Evolutionary conservation across 495 filamentous ascomycete genomes (phyloP).

Genomic region (Elasticomyces elasticus): DNA sequence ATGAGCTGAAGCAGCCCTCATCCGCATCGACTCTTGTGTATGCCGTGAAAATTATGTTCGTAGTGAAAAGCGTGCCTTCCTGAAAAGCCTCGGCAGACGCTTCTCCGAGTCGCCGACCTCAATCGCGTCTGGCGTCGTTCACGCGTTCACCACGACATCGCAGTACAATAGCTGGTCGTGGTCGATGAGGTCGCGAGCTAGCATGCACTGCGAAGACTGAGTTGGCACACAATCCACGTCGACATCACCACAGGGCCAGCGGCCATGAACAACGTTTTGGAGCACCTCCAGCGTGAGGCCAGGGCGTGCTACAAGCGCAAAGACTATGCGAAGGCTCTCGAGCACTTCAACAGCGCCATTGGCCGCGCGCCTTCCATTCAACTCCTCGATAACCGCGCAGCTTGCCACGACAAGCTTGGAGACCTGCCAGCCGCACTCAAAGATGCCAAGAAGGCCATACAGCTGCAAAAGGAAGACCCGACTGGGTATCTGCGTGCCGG

Average conservation of each 20-base stretch:
- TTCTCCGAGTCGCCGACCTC: no score
- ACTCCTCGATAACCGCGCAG: slow-evolving; percentile 52
- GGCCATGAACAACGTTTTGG: slow-evolving; percentile 3
- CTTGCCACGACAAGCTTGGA: slow-evolving; percentile 48
- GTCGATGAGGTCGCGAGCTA: no score
- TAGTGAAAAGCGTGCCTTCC: no score
- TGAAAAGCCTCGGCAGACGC: no score
- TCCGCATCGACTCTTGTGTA: no score
- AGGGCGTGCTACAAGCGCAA: slow-evolving; percentile 25
- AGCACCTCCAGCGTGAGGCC: slow-evolving; percentile 10
- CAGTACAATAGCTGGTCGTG: no score
- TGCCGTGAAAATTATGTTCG: no score
- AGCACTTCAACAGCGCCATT: slow-evolving; percentile 27
- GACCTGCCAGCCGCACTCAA: slow-evolving; percentile 44
- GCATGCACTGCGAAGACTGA: no score
- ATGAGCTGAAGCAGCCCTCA: no score
- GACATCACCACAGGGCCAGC: not conserved
- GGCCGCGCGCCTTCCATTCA: slow-evolving; percentile 24
- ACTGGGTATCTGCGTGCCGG: slow-evolving; percentile 57
- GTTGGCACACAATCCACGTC: not conserved
- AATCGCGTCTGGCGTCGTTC: no score
- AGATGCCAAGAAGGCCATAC: slow-evolving; percentile 53
- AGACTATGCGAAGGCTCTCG: slow-evolving; percentile 25
- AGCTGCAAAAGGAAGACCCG: slow-evolving; percentile 38
- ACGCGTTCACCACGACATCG: no score